These are phyloP conservation scores for Phytophthora pinifolia DNA, from an alignment of 352 stramenopile species.

Conservation along the genomic window DNA sequence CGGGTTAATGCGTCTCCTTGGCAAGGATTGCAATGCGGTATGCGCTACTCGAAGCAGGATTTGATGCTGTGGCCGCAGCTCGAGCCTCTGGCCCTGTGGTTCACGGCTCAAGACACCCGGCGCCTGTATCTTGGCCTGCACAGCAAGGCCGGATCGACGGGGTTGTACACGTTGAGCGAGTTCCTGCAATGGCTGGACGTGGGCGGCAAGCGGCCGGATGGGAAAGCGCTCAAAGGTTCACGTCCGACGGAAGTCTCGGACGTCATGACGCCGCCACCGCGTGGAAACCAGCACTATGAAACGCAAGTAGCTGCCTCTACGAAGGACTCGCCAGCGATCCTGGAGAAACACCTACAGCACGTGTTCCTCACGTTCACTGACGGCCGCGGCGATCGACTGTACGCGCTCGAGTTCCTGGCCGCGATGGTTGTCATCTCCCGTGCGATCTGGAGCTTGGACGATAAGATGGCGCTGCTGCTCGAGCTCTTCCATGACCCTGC, in stretches of 20 bases:
- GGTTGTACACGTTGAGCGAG: slow-evolving; percentile 42
- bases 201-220: neutral
- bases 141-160: slow-evolving; percentile 23
- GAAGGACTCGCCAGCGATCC: slow-evolving; percentile 24
- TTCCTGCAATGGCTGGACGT: slow-evolving; percentile 55
- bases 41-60: slow-evolving; percentile 56
- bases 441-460: slow-evolving; percentile 59
- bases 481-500: slow-evolving; percentile 57
- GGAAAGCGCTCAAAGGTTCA: slow-evolving; percentile 7
- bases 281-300: slow-evolving; percentile 19
- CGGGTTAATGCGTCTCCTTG: slow-evolving; percentile 3
- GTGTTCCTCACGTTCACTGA: slow-evolving; percentile 57
- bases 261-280: slow-evolving; percentile 45
- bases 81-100: slow-evolving; percentile 58
- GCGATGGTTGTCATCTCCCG: slow-evolving; percentile 55
- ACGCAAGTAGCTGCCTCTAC: neutral
- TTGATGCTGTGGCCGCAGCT: slow-evolving; percentile 64
- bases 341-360: slow-evolving; percentile 62
- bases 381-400: slow-evolving; percentile 31
- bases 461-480: slow-evolving; percentile 57
- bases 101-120: slow-evolving; percentile 52
- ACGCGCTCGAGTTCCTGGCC: slow-evolving; percentile 63
- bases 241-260: slow-evolving; percentile 25
- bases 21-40: slow-evolving; percentile 38
- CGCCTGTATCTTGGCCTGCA: slow-evolving; percentile 36